Evolutionary conservation across 257 asterid species (phyloP), one percentile per base, ranked within the genome.

Genomic region (Linaria vulgaris): DNA sequence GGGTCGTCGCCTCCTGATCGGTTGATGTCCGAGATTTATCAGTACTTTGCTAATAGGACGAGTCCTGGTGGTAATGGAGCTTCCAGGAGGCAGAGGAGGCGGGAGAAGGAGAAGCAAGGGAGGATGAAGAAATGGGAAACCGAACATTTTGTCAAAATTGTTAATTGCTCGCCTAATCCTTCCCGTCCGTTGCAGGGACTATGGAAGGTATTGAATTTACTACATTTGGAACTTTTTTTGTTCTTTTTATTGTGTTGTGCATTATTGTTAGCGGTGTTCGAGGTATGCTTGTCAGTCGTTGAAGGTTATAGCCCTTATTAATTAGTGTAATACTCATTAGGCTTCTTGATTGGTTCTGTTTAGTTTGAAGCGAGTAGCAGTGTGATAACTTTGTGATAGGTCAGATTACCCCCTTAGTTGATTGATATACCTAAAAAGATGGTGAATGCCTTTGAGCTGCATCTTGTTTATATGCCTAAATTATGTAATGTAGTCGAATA

Each of bases 161-260:
- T 69, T 12, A 83, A 85, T 65, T 83, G 83, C 73, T 83, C 91
- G 4, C 96, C 98, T 20, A 79, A 74, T 3, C 83, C 80, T 22
- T 39, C 77, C 11, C 82, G 85, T 39, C 98, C 96, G 41, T 80
- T 91, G 74, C 98, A 91, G 82, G 98, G 96, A 61, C 74, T 91
- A 34, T 88, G 98, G 98, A 91, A 91, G 96, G 96, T 91, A 76
- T 50, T 45, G 14, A 67, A 34, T 31, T 62, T 15, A 11, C 19
- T 23, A 45, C 12, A 52, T 44, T 31, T 74, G 56, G 30, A 47
- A 27, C n/a, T 34, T 17, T 43, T 1, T 56, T 16, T 50, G 30
- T 0, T 68, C 3, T 24, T 12, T 31, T 24, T 37, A 6, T 51
- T n/a, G n/a, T 23, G 52, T 61, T 12, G 10, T 31, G 3, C 0